Percentiles rank a stretch among this genome's conserved stretches.
Evolutionary conservation across 441 rosid species (phyloP).

Genomic region (Mallotus japonicus): DNA sequence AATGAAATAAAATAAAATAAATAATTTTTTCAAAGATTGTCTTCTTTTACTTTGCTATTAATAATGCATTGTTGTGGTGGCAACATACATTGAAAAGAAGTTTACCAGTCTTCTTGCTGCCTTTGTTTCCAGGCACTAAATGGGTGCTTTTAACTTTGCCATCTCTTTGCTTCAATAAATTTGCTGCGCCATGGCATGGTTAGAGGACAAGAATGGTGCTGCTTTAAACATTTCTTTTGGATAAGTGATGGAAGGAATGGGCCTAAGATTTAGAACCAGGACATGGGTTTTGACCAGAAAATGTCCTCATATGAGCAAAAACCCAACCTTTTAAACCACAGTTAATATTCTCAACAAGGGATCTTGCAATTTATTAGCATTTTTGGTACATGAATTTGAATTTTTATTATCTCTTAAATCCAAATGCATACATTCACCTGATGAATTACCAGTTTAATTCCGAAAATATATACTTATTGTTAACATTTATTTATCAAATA

Average conservation of each 20-base stretch:
- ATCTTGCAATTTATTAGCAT: neutral
- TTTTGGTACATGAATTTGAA: neutral
- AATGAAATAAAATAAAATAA: neutral
- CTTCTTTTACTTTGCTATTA: neutral
- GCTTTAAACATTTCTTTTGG: constrained; percentile 1
- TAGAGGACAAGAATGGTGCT: constrained; percentile 15
- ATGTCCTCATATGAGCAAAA: constrained; percentile 11
- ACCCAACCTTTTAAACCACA: neutral
- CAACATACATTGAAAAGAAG: constrained; percentile 9
- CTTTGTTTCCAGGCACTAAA: constrained; percentile 22
- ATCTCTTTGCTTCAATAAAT: constrained; percentile 13
- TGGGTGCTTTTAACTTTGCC: constrained; percentile 24
- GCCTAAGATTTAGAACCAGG: constrained; percentile 24
- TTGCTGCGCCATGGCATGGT: constrained; percentile 10
- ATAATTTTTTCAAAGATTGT: neutral
- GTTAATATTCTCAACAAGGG: too few relatives aligned
- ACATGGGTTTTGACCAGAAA: constrained; percentile 23
- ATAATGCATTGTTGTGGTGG: constrained; percentile 3
- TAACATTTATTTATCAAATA: too few relatives aligned
- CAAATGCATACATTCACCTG: too few relatives aligned
- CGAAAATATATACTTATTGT: too few relatives aligned
- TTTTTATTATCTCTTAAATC: neutral
- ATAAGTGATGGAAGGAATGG: constrained; percentile 18
- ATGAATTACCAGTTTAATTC: too few relatives aligned
- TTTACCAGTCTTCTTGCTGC: constrained; percentile 8